Evolutionary conservation across 176 grass and related monocot genomes (phyloP).

Genomic region (Poa annua): DNA sequence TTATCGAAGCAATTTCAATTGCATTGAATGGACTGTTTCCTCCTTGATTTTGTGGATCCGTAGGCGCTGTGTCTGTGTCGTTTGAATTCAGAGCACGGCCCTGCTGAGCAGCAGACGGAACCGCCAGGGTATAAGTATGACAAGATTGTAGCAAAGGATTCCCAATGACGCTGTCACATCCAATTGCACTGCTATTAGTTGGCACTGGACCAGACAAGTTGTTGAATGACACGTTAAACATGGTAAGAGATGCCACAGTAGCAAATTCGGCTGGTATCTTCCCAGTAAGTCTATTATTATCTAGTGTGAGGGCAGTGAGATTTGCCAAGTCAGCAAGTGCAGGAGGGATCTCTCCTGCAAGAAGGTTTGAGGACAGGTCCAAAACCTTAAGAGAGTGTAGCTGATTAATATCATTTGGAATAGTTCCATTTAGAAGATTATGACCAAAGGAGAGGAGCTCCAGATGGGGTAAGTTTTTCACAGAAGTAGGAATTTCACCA

Average conservation of each 20-base stretch:
- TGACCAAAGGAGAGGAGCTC: constrained; percentile 68
- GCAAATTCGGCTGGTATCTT: constrained; percentile 73
- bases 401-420: constrained; percentile 62
- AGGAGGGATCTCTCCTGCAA: constrained; percentile 73
- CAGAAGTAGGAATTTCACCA: constrained; percentile 69
- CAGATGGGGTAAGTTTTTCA: constrained; percentile 59
- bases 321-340: constrained; percentile 67
- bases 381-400: constrained; percentile 69
- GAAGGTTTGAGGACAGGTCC: constrained; percentile 87
- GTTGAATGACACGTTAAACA: constrained; percentile 96
- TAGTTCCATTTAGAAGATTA: constrained; percentile 77
- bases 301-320: constrained; percentile 72
- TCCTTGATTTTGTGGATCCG: constrained; percentile 53
- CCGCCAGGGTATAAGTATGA: constrained; percentile 66
- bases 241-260: constrained; percentile 53
- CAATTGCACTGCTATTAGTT: constrained; percentile 68
- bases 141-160: constrained; percentile 94
- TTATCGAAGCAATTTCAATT: constrained; percentile 96
- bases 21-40: constrained; percentile 69
- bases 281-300: constrained; percentile 93
- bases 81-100: constrained; percentile 53
- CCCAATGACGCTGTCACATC: constrained; percentile 79
- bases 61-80: constrained; percentile 50
- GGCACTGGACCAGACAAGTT: constrained; percentile 92
- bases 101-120: constrained; percentile 63